phyloP scores from a whole-genome alignment of 108 stramenopile species.

The Cyclotella cryptica region DNA sequence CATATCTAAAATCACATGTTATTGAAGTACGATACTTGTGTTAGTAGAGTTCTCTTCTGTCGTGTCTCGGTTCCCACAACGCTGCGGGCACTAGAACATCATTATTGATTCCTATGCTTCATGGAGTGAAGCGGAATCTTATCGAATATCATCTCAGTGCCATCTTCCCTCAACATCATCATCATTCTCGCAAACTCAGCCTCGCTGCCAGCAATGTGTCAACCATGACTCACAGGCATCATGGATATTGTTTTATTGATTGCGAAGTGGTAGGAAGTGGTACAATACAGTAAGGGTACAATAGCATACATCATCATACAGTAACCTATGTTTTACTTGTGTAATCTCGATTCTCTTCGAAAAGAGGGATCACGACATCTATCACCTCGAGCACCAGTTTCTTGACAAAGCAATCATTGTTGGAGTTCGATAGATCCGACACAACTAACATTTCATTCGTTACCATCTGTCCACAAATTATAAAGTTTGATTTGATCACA shows the following conservation, averaged over 20 bases:
- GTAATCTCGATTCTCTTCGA: conserved; percentile 5
- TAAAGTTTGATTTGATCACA: conserved; percentile 2
- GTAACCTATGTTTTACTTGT: neutral
- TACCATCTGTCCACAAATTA: neutral
- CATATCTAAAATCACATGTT: neutral
- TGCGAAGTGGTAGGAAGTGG: too few species aligned
- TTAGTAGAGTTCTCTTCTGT: neutral
- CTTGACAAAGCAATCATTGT: neutral
- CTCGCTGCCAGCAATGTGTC: neutral
- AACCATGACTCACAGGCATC: too few species aligned
- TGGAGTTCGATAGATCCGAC: neutral
- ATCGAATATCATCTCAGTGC: neutral
- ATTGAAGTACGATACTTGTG: neutral
- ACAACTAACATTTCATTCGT: neutral
- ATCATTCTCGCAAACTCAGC: neutral
- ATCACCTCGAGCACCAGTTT: neutral
- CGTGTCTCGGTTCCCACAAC: neutral
- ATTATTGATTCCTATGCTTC: neutral
- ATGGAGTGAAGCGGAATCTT: neutral
- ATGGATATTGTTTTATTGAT: too few species aligned
- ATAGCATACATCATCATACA: too few species aligned
- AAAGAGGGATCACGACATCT: neutral
- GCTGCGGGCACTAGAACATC: neutral
- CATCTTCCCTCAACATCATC: neutral
- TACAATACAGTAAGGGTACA: too few species aligned